Evolutionary conservation across 768 basidiomycete genomes (phyloP).

Genomic region (Leccinum obscurum): DNA sequence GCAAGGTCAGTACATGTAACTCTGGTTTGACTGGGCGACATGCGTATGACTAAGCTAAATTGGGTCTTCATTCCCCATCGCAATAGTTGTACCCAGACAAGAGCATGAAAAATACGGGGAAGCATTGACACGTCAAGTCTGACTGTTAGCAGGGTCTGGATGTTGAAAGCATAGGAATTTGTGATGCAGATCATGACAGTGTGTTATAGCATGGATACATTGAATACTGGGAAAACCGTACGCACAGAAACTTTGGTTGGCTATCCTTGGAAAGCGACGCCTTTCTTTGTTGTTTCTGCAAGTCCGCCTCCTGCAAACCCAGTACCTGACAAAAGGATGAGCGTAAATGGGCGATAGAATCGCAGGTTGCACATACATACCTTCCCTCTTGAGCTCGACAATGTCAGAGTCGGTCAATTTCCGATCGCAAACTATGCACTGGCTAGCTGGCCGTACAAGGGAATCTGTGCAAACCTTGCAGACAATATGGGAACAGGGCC

Average conservation of each 20-base stretch:
- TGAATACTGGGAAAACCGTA: conserved; percentile 1
- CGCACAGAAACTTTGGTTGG: conserved; percentile 2
- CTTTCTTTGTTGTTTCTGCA: conserved; percentile 80
- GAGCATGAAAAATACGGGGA: conserved; percentile 18
- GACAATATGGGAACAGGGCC: conserved; percentile 86
- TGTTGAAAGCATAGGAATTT: background rate
- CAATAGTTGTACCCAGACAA: conserved; percentile 24
- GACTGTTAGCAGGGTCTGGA: background rate
- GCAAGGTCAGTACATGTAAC: conserved; percentile 58
- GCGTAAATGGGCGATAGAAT: background rate
- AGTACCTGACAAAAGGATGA: conserved; percentile 54
- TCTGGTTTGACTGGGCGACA: background rate
- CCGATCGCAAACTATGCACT: conserved; percentile 87
- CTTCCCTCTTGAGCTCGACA: conserved; percentile 87
- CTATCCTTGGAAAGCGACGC: conserved; percentile 85
- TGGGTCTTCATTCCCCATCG: background rate
- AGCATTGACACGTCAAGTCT: background rate
- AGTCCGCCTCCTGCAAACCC: conserved; percentile 94
- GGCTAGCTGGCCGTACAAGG: conserved; percentile 72
- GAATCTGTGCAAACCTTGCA: conserved; percentile 92
- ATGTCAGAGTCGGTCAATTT: conserved; percentile 66
- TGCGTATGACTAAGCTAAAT: background rate
- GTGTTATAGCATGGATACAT: background rate
- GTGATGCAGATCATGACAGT: background rate
- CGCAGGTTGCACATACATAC: conserved; percentile 38